Conservation (phyloP, 2,329 filamentous ascomycete species). For the Stagonosporopsis chrysanthemi region DNA sequence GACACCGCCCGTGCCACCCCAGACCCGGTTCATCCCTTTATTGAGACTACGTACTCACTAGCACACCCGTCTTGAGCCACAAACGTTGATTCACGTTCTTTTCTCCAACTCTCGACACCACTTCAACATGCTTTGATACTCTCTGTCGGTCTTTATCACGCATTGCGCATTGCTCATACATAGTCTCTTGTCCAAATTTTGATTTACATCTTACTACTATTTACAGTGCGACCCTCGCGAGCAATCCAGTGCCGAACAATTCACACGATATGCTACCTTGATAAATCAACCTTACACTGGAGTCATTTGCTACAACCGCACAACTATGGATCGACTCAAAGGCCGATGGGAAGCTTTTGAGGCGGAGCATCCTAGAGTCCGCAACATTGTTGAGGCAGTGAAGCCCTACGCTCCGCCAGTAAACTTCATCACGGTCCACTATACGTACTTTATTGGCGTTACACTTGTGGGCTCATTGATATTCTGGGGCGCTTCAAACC, state of each 20-base stretch:
- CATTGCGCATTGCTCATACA: constrained; percentile 8
- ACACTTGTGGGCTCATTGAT: constrained; percentile 28
- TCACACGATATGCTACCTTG: constrained; percentile 18
- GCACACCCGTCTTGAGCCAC: constrained; percentile 21
- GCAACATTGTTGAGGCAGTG: constrained; percentile 20
- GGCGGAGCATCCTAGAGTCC: constrained; percentile 16
- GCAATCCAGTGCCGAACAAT: constrained; percentile 8
- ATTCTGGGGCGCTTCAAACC: constrained; percentile 32
- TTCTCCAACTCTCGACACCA: constrained; percentile 1
- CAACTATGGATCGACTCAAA: constrained; percentile 20
- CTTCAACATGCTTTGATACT: constrained; percentile 7
- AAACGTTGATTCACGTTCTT: constrained; percentile 17
- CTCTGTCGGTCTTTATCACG: constrained; percentile 1
- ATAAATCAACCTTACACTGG: constrained; percentile 14
- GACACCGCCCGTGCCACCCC: constrained; percentile 19
- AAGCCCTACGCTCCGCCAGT: constrained; percentile 30
- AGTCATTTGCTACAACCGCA: constrained; percentile 11
- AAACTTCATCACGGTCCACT: constrained; percentile 35
- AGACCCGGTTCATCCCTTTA: constrained; percentile 24
- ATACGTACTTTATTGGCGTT: constrained; percentile 30
- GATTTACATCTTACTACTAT: constrained; percentile 14
- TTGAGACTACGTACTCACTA: constrained; percentile 18
- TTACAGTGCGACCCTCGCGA: constrained; percentile 10
- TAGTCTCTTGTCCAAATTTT: constrained; percentile 1
- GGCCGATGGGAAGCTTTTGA: constrained; percentile 18